phyloP scores from a whole-genome alignment of 2,329 filamentous ascomycete genomes.

The Macrophomina phaseolina region DNA sequence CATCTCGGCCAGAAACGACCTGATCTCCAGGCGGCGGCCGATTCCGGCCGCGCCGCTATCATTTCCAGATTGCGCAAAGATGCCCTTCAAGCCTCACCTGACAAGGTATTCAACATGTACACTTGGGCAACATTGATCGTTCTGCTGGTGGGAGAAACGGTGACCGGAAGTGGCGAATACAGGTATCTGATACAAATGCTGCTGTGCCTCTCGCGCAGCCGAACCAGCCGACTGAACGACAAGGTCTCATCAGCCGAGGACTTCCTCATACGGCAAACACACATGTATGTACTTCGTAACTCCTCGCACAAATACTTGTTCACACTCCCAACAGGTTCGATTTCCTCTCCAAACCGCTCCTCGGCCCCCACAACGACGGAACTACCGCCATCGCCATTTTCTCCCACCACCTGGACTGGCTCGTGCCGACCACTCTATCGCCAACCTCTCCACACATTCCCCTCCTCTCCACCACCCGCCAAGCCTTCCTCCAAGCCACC shows the following conservation, averaged over 20 bases:
- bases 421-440: conserved; percentile 19
- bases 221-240: neutral
- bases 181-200: conserved; percentile 46
- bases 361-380: conserved; percentile 26
- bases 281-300: neutral
- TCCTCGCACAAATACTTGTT: neutral
- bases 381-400: conserved; percentile 21
- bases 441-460: conserved; percentile 18
- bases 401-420: conserved; percentile 30
- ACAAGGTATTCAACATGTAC: conserved; percentile 44
- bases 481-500: conserved; percentile 14
- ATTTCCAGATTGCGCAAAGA: conserved; percentile 44
- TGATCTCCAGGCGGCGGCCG: conserved; percentile 40
- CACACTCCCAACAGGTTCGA: conserved; percentile 29
- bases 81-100: conserved; percentile 36
- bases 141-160: conserved; percentile 49
- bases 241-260: neutral
- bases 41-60: conserved; percentile 44
- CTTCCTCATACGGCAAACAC: conserved; percentile 28
- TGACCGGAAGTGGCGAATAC: conserved; percentile 49
- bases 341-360: conserved; percentile 31
- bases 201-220: conserved; percentile 35
- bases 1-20: conserved; percentile 44
- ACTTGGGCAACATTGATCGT: conserved; percentile 48
- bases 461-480: conserved; percentile 28